These are phyloP conservation scores for Ananas comosus DNA, from an alignment of 176 grass and related monocot species.

Conservation along the genomic window DNA sequence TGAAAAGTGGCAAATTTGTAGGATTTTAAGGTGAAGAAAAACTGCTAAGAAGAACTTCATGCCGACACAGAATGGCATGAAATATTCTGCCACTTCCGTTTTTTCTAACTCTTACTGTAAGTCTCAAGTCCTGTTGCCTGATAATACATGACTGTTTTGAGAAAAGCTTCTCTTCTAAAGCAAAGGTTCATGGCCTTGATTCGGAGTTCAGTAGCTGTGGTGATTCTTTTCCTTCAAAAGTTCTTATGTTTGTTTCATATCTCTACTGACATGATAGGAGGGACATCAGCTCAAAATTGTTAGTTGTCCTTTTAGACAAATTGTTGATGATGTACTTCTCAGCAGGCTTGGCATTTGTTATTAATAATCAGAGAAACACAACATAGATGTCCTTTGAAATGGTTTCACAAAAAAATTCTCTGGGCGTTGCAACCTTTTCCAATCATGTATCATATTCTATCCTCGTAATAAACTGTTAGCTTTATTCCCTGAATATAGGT, in stretches of 20 bases:
- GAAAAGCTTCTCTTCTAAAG: background rate
- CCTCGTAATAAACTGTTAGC: background rate
- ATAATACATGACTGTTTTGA: background rate
- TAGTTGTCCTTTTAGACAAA: no score
- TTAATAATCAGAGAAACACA: background rate
- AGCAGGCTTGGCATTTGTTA: no score
- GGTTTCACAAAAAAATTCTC: background rate
- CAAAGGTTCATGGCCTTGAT: background rate
- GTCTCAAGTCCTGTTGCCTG: background rate
- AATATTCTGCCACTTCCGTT: background rate
- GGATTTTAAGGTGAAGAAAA: no score
- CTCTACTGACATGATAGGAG: background rate
- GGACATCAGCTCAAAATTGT: no score
- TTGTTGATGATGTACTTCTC: no score
- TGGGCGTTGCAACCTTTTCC: background rate
- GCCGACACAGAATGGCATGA: background rate
- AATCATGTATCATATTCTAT: background rate
- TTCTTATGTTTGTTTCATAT: background rate
- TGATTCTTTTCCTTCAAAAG: background rate
- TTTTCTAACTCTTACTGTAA: background rate
- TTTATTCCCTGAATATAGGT: constrained; percentile 35
- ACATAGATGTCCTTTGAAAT: background rate
- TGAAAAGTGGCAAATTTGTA: no score
- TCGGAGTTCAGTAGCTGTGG: background rate
- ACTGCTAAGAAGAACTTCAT: no score